A percentile compares a stretch with the other conserved stretches of the same genome.
Conservation (phyloP, 305 asterid genomes). For the Lippia alba region DNA sequence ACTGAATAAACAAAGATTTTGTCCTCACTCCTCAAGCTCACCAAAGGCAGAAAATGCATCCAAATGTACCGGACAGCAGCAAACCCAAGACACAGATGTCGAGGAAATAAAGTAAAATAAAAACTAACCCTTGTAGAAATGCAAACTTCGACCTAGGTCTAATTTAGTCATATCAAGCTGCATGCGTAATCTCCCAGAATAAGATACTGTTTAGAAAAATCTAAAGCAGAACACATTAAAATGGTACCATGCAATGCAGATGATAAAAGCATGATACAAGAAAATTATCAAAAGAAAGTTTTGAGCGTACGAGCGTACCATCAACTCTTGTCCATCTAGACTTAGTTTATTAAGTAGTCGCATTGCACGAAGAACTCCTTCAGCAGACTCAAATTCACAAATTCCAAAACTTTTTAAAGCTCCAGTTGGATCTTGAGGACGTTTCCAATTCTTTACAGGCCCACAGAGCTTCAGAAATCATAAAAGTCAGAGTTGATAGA, state of each 20-base stretch:
- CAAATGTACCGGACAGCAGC: constrained; percentile 13
- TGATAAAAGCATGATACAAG: constrained; percentile 2
- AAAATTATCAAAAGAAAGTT: constrained; percentile 16
- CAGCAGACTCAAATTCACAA: constrained; percentile 97
- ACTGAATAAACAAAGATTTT: constrained; percentile 3
- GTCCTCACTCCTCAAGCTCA: constrained; percentile 1
- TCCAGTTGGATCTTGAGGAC: constrained; percentile 96
- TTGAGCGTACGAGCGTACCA: constrained; percentile 55
- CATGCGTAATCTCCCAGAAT: neutral
- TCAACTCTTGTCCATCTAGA: constrained; percentile 93
- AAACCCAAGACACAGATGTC: constrained; percentile 12
- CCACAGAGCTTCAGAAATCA: constrained; percentile 84
- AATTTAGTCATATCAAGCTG: constrained; percentile 16
- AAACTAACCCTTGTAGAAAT: neutral
- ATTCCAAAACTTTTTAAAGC: constrained; percentile 88
- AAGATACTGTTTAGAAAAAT: neutral
- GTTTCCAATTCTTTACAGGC: constrained; percentile 97
- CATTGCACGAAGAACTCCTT: constrained; percentile 92
- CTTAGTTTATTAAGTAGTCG: constrained; percentile 82
- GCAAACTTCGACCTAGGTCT: neutral
- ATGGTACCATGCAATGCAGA: constrained; percentile 16
- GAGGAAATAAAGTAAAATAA: neutral
- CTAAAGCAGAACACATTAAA: constrained; percentile 12
- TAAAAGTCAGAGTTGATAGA: constrained; percentile 38
- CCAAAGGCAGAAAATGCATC: constrained; percentile 15